A percentile compares a stretch with the other conserved stretches of the same genome.
phyloP scores from a whole-genome alignment of 768 basidiomycete genomes.

The Solioccasus polychromus region DNA sequence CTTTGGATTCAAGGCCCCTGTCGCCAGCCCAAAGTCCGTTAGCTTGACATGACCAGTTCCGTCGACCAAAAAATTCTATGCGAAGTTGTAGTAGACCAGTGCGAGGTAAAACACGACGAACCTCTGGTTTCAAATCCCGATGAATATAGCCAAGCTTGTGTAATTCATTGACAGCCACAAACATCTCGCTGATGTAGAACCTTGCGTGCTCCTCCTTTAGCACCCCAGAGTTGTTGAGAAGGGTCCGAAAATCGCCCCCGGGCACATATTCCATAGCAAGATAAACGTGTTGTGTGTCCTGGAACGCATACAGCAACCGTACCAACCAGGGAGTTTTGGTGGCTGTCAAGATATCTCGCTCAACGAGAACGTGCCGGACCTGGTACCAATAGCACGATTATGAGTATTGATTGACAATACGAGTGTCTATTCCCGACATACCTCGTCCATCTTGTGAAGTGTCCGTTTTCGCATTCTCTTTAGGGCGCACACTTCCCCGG shows the following conservation, averaged over 20 bases:
- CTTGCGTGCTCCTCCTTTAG: slow-evolving; percentile 95
- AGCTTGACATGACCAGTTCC: slow-evolving; percentile 94
- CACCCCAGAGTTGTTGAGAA: slow-evolving; percentile 96
- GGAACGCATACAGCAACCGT: slow-evolving; percentile 92
- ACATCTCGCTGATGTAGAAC: slow-evolving; percentile 99
- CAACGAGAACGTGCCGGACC: slow-evolving; percentile 97
- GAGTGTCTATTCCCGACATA: slow-evolving; percentile 28
- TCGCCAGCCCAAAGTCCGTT: slow-evolving; percentile 96
- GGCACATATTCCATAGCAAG: slow-evolving; percentile 99
- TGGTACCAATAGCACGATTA: slow-evolving; percentile 26
- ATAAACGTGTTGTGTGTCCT: slow-evolving; percentile 87
- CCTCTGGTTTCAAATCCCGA: slow-evolving; percentile 97
- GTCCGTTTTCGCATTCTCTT: slow-evolving; percentile 98
- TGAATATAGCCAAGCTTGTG: slow-evolving; percentile 99
- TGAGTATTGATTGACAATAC: not conserved
- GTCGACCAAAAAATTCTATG: slow-evolving; percentile 94
- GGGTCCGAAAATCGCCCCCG: slow-evolving; percentile 96
- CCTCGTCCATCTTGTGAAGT: slow-evolving; percentile 98
- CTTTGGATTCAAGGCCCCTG: slow-evolving; percentile 91
- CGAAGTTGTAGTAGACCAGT: not conserved
- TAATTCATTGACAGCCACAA: slow-evolving; percentile 86
- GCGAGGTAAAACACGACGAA: slow-evolving; percentile 32
- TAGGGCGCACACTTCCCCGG: slow-evolving; percentile 93
- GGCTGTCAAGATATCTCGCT: slow-evolving; percentile 95
- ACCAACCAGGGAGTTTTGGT: slow-evolving; percentile 99